phyloP scores from a whole-genome alignment of 805 yeast genomes.

The Schwanniomyces pseudopolymorphus region DNA sequence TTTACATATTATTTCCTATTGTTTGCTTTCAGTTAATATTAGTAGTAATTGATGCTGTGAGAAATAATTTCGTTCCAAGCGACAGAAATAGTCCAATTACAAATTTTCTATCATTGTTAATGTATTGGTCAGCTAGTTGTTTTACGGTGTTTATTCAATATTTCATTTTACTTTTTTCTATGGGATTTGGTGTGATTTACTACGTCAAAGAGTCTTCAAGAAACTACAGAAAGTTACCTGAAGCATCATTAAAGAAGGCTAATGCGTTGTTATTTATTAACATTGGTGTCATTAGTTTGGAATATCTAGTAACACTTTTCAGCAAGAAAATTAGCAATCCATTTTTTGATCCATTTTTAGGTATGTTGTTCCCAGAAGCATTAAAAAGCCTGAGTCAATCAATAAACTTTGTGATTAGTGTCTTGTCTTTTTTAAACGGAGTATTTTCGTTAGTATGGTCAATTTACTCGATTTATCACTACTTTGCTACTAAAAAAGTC shows the following conservation, averaged over 20 bases:
- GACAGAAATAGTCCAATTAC: background rate
- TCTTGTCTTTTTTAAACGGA: background rate
- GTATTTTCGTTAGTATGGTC: conserved; percentile 13
- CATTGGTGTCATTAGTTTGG: background rate
- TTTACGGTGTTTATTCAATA: conserved; percentile 9
- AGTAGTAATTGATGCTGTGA: conserved; percentile 5
- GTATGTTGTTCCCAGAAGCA: background rate
- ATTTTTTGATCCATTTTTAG: background rate
- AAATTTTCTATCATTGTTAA: conserved; percentile 1
- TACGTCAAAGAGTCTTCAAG: conserved; percentile 20
- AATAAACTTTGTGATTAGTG: background rate
- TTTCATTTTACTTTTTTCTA: conserved; percentile 24
- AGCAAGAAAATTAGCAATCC: background rate
- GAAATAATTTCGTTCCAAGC: conserved; percentile 12
- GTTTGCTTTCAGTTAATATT: conserved; percentile 4
- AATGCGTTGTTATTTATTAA: conserved; percentile 3
- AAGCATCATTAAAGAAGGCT: conserved; percentile 7
- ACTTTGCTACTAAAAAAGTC: conserved; percentile 25
- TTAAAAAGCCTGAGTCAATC: background rate
- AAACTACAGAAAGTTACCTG: conserved; percentile 24
- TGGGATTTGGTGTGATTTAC: conserved; percentile 37
- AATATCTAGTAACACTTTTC: background rate
- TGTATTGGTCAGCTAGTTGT: conserved; percentile 4
- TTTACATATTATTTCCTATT: conserved; percentile 23
- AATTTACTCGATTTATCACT: conserved; percentile 15